phyloP scores from a whole-genome alignment of 306 rosid genomes.

The Prunus campanulata region DNA sequence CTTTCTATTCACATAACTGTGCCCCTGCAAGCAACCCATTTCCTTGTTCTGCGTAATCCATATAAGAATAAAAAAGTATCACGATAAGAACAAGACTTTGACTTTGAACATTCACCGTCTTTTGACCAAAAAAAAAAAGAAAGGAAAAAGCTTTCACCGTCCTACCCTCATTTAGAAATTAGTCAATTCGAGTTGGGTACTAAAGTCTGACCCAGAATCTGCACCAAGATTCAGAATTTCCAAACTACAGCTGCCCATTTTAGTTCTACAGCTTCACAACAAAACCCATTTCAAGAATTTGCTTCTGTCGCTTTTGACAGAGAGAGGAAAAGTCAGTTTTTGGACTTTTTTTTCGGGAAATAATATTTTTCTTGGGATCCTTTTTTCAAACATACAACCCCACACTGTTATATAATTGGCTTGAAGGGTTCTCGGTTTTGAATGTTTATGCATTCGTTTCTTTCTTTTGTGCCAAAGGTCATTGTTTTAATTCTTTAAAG shows the following conservation, averaged over 20 bases:
- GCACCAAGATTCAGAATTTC: conserved; percentile 21
- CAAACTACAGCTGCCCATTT: neutral
- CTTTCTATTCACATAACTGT: neutral
- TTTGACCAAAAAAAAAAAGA: neutral
- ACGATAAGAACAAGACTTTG: neutral
- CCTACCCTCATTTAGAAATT: neutral
- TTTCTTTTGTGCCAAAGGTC: neutral
- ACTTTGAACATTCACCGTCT: neutral
- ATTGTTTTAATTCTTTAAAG: neutral
- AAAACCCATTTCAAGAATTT: neutral
- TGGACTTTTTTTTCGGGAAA: neutral
- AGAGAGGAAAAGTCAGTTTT: conserved; percentile 5
- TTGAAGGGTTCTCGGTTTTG: neutral
- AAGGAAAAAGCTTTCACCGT: neutral
- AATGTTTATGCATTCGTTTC: neutral
- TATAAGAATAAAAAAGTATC: neutral
- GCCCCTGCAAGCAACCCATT: neutral
- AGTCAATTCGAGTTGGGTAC: neutral
- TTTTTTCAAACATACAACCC: neutral
- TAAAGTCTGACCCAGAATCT: conserved; percentile 22
- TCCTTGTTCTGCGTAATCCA: neutral
- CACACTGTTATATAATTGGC: neutral
- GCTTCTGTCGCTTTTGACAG: neutral
- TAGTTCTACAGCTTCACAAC: neutral
- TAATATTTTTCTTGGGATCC: neutral